These are phyloP conservation scores for Aspergillus fumigatus DNA, from an alignment of 2,329 filamentous ascomycete species.

Conservation along the genomic window DNA sequence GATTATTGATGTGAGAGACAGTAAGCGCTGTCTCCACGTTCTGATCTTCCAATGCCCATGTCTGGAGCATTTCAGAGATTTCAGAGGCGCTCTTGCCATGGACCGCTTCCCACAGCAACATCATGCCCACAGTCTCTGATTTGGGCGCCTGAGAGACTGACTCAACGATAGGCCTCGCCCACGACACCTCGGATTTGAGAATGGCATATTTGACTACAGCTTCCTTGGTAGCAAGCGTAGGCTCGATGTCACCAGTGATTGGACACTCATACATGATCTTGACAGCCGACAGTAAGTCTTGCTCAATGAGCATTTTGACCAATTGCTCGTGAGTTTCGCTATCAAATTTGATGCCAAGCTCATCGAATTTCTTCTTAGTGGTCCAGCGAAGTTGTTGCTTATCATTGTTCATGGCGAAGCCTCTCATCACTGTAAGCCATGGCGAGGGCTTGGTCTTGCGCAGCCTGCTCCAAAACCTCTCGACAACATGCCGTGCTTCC, in stretches of 20 bases:
- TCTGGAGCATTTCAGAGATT: constrained; percentile 66
- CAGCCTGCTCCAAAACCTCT: constrained; percentile 36
- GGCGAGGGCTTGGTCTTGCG: constrained; percentile 27
- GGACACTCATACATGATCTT: constrained; percentile 64
- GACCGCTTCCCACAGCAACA: constrained; percentile 71
- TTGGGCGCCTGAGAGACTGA: constrained; percentile 40
- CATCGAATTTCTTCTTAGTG: constrained; percentile 49
- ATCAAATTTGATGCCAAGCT: constrained; percentile 48
- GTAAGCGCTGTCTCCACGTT: constrained; percentile 52
- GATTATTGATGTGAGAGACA: constrained; percentile 67
- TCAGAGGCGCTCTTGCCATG: constrained; percentile 68
- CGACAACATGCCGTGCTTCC: constrained; percentile 49
- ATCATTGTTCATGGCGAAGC: constrained; percentile 57
- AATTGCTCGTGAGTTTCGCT: constrained; percentile 47
- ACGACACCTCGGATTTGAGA: constrained; percentile 56
- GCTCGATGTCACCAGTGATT: constrained; percentile 38
- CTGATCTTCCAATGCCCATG: constrained; percentile 53
- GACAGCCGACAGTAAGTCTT: constrained; percentile 55
- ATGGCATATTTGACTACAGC: constrained; percentile 59
- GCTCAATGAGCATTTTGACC: constrained; percentile 58
- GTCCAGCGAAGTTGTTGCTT: constrained; percentile 56
- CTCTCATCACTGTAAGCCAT: constrained; percentile 54
- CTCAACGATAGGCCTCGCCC: constrained; percentile 59
- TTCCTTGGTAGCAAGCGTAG: constrained; percentile 47
- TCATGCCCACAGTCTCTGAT: constrained; percentile 64